Conservation (phyloP, 139 green algal genomes). For the Chlorokybus atmophyticus region DNA sequence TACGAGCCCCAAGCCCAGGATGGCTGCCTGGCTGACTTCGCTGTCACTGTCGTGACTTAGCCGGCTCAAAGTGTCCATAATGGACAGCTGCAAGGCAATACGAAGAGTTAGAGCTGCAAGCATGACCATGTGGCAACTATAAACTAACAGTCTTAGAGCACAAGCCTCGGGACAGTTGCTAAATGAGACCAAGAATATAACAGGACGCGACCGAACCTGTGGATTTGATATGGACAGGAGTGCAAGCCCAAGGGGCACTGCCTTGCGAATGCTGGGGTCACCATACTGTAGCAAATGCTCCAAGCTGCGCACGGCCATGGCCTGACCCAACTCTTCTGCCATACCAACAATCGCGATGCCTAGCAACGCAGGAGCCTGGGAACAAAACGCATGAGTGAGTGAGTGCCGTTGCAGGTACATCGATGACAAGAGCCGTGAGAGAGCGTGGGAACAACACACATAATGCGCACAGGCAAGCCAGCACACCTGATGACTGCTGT, state of each 20-base stretch:
- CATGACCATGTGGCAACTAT: too few species aligned
- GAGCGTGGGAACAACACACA: neutral
- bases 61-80: conserved; percentile 81
- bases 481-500: too few species aligned
- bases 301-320: conserved; percentile 73
- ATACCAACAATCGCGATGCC: conserved; percentile 83
- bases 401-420: neutral
- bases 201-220: neutral
- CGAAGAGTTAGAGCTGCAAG: too few species aligned
- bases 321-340: conserved; percentile 77
- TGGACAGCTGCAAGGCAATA: conserved; percentile 56
- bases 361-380: conserved; percentile 75
- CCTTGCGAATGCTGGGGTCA: conserved; percentile 45
- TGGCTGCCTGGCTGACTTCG: conserved; percentile 55
- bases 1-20: conserved; percentile 79
- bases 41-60: conserved; percentile 82
- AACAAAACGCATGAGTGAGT: conserved; percentile 8
- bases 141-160: too few species aligned
- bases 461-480: neutral
- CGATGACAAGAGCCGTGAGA: neutral
- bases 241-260: conserved; percentile 76
- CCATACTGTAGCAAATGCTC: conserved; percentile 93
- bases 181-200: neutral
- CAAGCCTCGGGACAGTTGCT: too few species aligned
- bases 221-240: conserved; percentile 78